These are phyloP conservation scores for Waitea zeae DNA, from an alignment of 1,284 basidiomycete genomes.

Conservation along the genomic window DNA sequence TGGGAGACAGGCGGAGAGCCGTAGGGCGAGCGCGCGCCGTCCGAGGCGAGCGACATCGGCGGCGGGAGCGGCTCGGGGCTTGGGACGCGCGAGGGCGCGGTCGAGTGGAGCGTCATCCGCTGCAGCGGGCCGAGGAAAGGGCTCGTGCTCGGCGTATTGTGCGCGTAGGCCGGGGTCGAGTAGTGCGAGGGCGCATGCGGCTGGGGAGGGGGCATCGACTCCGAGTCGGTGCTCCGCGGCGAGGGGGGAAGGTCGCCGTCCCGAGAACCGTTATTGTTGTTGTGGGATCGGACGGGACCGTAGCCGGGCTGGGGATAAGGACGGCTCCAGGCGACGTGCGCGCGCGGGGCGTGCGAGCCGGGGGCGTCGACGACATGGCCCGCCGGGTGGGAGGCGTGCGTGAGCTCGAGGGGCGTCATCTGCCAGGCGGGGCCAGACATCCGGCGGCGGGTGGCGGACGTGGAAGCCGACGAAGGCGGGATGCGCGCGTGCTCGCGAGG, in stretches of 20 bases:
- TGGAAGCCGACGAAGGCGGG: too few relatives aligned
- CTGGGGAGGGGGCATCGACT: conserved; percentile 20
- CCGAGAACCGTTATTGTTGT: conserved; percentile 16
- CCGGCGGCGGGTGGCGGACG: conserved; percentile 17
- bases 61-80: conserved; percentile 50
- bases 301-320: conserved; percentile 21
- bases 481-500: too few relatives aligned
- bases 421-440: conserved; percentile 37
- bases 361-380: conserved; percentile 16
- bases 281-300: conserved; percentile 16
- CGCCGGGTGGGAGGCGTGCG: too few relatives aligned
- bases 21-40: conserved; percentile 13
- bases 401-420: conserved; percentile 18
- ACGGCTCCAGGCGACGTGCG: conserved; percentile 24
- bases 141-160: conserved; percentile 34
- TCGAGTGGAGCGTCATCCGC: conserved; percentile 53
- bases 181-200: conserved; percentile 4
- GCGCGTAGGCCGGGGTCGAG: conserved; percentile 1
- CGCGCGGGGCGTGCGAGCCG: too few relatives aligned
- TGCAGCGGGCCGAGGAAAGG: conserved; percentile 76
- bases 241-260: conserved; percentile 45
- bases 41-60: conserved; percentile 9
- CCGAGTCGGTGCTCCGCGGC: conserved; percentile 51
- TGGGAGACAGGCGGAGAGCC: conserved; percentile 16
- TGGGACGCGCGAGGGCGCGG: conserved; percentile 45